Percentiles rank a stretch among this genome's conserved stretches.
Conservation (phyloP, 768 basidiomycete species). For the Hygrophorus pudorinus region DNA sequence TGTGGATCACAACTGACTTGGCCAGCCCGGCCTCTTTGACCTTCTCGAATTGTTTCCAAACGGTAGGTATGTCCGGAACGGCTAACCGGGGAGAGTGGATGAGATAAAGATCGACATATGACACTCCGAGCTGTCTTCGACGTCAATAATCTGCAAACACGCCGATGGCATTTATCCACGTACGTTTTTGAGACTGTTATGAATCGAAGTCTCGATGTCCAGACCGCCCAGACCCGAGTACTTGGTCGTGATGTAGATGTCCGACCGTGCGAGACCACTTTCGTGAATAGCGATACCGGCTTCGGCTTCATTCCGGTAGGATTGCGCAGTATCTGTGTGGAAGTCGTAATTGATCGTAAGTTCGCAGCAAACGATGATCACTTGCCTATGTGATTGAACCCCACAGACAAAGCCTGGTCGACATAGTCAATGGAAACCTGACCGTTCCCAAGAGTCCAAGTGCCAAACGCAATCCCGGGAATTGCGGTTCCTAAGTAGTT, state of each 20-base stretch:
- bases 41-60: constrained; percentile 56
- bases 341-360: background rate
- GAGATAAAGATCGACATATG: constrained; percentile 63
- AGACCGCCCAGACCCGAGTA: constrained; percentile 42
- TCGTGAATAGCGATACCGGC: constrained; percentile 43
- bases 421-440: constrained; percentile 42
- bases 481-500: constrained; percentile 31
- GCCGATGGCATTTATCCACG: too few species aligned
- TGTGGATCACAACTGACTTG: too few species aligned
- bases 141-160: background rate
- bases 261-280: constrained; percentile 44
- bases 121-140: constrained; percentile 42
- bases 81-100: constrained; percentile 51
- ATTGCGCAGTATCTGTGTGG: constrained; percentile 49
- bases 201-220: constrained; percentile 44
- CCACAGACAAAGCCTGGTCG: constrained; percentile 50
- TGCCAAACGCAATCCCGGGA: constrained; percentile 51
- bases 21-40: constrained; percentile 45
- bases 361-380: background rate
- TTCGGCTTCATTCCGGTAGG: constrained; percentile 51
- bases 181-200: constrained; percentile 47
- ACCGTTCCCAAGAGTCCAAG: constrained; percentile 55
- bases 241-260: constrained; percentile 60
- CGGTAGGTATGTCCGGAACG: constrained; percentile 46
- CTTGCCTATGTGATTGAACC: constrained; percentile 55